A percentile compares a stretch with the other conserved stretches of the same genome.
These are phyloP conservation scores for Pistacia vera DNA, from an alignment of 345 rosid genomes.

Conservation along the genomic window DNA sequence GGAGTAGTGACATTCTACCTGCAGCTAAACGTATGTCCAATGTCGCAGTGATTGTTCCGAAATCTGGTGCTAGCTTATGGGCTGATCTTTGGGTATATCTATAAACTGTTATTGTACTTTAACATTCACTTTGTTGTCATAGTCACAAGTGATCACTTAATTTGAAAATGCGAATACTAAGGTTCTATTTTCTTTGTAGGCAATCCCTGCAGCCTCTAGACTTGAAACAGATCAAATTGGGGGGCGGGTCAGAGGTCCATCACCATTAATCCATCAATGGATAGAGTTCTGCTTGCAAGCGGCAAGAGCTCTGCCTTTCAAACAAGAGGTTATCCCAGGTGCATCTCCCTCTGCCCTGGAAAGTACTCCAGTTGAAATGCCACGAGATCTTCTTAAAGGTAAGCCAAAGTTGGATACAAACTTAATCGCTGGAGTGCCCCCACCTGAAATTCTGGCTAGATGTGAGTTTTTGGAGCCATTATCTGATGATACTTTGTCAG, in stretches of 20 bases:
- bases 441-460: constrained; percentile 56
- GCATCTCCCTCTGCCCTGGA: constrained; percentile 68
- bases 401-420: constrained; percentile 74
- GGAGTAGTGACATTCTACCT: constrained; percentile 95
- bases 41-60: constrained; percentile 82
- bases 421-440: constrained; percentile 71
- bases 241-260: constrained; percentile 81
- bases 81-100: constrained; percentile 92
- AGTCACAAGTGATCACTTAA: background rate
- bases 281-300: constrained; percentile 87
- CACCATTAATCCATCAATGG: constrained; percentile 90
- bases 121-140: background rate
- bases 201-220: constrained; percentile 66
- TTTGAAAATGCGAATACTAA: background rate
- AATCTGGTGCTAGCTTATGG: constrained; percentile 91
- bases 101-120: background rate
- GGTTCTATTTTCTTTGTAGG: constrained; percentile 38
- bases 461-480: constrained; percentile 93
- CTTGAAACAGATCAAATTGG: constrained; percentile 54
- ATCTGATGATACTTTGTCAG: constrained; percentile 52
- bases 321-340: constrained; percentile 73
- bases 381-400: constrained; percentile 38
- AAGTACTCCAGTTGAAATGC: constrained; percentile 24
- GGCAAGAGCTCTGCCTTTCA: constrained; percentile 80
- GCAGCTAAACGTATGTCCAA: constrained; percentile 86